Conservation (phyloP, 805 yeast genomes). For the Barnettozyma sp. region DNA sequence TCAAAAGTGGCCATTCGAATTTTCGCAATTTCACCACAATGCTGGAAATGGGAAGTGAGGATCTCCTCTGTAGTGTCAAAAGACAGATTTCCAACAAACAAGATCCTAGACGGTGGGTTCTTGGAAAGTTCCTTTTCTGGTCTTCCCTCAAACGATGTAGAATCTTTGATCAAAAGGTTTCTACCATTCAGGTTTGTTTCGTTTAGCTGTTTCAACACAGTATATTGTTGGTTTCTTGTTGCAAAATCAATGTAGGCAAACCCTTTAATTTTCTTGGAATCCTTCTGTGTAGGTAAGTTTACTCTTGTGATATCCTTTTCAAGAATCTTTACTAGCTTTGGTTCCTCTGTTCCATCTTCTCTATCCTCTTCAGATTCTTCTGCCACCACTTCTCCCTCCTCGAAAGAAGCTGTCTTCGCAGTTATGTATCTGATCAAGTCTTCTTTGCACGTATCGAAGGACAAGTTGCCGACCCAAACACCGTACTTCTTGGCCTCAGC, state of each 20-base stretch:
- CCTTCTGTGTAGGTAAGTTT: slow-evolving; percentile 68
- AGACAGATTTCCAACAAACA: slow-evolving; percentile 89
- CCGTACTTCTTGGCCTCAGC: slow-evolving; percentile 48
- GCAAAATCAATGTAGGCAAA: slow-evolving; percentile 87
- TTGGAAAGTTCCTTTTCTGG: slow-evolving; percentile 54
- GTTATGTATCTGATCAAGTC: slow-evolving; percentile 61
- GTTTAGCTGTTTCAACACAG: slow-evolving; percentile 53
- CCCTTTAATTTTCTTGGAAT: slow-evolving; percentile 60
- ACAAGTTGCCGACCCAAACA: slow-evolving; percentile 91
- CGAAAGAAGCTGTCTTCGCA: slow-evolving; percentile 44
- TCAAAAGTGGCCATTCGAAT: slow-evolving; percentile 98
- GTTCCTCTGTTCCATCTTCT: slow-evolving; percentile 11
- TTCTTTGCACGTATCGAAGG: slow-evolving; percentile 76
- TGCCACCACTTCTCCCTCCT: no score
- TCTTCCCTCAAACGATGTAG: slow-evolving; percentile 79
- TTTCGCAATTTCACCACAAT: slow-evolving; percentile 79
- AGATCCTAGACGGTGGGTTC: slow-evolving; percentile 82
- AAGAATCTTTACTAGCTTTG: slow-evolving; percentile 30
- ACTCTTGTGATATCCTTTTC: slow-evolving; percentile 64
- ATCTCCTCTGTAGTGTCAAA: slow-evolving; percentile 84
- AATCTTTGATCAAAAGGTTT: slow-evolving; percentile 75
- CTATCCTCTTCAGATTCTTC: no score
- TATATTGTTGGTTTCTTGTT: slow-evolving; percentile 48
- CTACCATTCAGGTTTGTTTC: slow-evolving; percentile 78
- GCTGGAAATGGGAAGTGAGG: slow-evolving; percentile 76